Base-by-base conservation (phyloP, 2,329 filamentous ascomycete genomes). In the Clonostachys sp. region DNA sequence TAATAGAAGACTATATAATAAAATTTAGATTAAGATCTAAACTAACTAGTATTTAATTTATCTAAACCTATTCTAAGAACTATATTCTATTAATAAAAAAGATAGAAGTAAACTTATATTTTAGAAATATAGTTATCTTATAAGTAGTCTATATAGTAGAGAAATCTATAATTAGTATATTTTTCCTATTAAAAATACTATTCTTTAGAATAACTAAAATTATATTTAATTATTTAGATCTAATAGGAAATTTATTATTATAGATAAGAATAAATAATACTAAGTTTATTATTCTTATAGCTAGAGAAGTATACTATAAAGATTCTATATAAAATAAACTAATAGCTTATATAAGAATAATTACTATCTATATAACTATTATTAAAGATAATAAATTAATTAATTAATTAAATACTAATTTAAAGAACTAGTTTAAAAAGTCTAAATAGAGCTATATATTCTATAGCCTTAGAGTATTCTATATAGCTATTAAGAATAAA, bases 41-140 rank as follows among this genome's bases (percentile, higher is more conserved):
- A 38, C 35, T 38, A 18, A 45, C 47, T 41, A 38, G 24, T 42
- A 47, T 43, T 42, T 42, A 40, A 45, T 38, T 39, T 13, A 16
- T 9, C 8, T 42, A 33, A 42, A 34, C 20, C 8, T 34, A 20
- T 17, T 47, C 16, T 42, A 17, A 42, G 24, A 13, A 24, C 8
- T 14, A 13, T 34, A 14, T 30, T 34, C 33, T 42, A 34, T 34
- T 33, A 42, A 34, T 42, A 42, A 36, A 4, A 35, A n/a, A 16
- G 35, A 42, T 18, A 34, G 43, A 42, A 17, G 14, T 42, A 13
- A n/a, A 20, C 34, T 18, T 47, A 42, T 42, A 18, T 5, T 42
- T 9, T 42, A 34, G 7, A 42, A 42, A 17, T 42, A 24, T n/a
- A 36, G 12, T 45, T 36, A 36, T 45, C 7, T 40, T 42, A 42